These are phyloP conservation scores for Triticum urartu DNA, from an alignment of 176 grass and related monocot genomes.

Conservation along the genomic window DNA sequence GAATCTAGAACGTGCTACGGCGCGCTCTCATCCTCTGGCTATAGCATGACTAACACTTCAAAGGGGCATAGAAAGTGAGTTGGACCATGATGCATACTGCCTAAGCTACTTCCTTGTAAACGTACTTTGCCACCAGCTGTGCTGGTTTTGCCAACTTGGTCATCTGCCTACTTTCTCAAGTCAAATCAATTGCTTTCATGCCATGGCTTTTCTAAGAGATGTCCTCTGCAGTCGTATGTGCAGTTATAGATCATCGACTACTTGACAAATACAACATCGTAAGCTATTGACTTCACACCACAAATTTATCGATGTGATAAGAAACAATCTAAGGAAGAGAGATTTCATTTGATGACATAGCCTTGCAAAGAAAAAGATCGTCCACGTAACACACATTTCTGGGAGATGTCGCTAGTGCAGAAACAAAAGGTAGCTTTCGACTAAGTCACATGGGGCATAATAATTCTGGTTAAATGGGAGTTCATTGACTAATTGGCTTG, in stretches of 20 bases:
- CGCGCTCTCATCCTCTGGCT: not conserved
- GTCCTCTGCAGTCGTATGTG: not conserved
- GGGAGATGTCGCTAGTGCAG: not conserved
- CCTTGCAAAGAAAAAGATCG: not conserved
- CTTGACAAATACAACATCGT: not conserved
- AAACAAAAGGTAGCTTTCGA: not conserved
- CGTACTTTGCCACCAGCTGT: not conserved
- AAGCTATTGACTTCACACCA: constrained; percentile 13
- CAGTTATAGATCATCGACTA: not conserved
- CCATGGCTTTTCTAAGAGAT: not conserved
- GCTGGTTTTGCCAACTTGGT: not conserved
- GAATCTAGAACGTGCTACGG: constrained; percentile 26
- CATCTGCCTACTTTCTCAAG: not conserved
- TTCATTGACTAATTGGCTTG: constrained; percentile 14
- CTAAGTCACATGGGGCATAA: not conserved
- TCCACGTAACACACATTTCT: not conserved
- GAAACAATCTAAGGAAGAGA: not conserved
- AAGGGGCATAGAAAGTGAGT: not conserved
- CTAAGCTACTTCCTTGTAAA: not conserved
- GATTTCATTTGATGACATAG: constrained; percentile 2
- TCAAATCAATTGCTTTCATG: constrained; percentile 12
- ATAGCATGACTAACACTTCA: not conserved
- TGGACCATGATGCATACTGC: constrained; percentile 22
- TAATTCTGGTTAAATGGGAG: not conserved
- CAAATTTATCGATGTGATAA: not conserved